Percentiles rank a stretch among this genome's conserved stretches.
Evolutionary conservation across 169 alveolate genomes (phyloP).

Genomic region (Eimeria sp.): DNA sequence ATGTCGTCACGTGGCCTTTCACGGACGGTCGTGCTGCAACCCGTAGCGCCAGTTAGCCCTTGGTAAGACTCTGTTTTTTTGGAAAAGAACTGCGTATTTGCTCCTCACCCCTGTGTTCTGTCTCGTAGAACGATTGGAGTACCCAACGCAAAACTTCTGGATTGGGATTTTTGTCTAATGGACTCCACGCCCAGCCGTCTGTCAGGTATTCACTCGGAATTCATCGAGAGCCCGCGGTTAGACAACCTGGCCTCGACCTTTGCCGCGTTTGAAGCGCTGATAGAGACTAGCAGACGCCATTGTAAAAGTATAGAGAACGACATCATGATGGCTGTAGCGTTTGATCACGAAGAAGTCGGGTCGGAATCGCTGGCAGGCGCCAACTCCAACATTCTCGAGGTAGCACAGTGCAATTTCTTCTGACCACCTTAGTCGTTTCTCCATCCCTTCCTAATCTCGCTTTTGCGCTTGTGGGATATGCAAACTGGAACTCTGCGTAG

Average conservation of each 20-base stretch:
- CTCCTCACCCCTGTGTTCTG: background rate
- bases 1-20: background rate
- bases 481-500: background rate
- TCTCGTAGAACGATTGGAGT: background rate
- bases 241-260: constrained; percentile 96
- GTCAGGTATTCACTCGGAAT: constrained; percentile 96
- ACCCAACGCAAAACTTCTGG: constrained; percentile 74
- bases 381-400: constrained; percentile 83
- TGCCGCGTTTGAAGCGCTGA: constrained; percentile 93
- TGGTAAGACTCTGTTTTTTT: background rate
- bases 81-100: background rate
- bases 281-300: constrained; percentile 37
- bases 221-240: constrained; percentile 95
- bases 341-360: constrained; percentile 98
- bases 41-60: background rate
- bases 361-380: constrained; percentile 96
- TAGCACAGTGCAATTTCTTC: background rate
- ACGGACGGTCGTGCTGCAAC: background rate
- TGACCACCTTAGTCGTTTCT: background rate
- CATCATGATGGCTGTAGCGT: constrained; percentile 89
- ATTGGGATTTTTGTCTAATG: constrained; percentile 94
- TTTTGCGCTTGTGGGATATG: background rate
- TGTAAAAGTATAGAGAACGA: constrained; percentile 32
- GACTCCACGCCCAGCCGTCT: constrained; percentile 94
- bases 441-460: background rate